A percentile compares a stretch with the other conserved stretches of the same genome.
Evolutionary conservation across 1,139 yeast genomes (phyloP).

Genomic region (Debaryomycetaceae sp.): DNA sequence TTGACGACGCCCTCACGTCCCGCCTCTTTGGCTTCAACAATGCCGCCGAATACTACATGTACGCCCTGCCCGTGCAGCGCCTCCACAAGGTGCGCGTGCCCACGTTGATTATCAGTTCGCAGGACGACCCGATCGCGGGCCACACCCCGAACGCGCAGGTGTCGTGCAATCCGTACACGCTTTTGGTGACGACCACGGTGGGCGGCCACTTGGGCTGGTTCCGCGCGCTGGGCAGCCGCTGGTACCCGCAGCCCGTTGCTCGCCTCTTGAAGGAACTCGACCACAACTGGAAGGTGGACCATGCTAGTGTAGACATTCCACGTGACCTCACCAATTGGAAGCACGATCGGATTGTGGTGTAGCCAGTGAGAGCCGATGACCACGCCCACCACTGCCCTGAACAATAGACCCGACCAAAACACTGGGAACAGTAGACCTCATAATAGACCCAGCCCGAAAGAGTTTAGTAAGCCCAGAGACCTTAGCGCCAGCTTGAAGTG

Average conservation of each 20-base stretch:
- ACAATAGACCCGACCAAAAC: too few relatives aligned
- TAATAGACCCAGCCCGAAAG: too few relatives aligned
- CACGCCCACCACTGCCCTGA: too few relatives aligned
- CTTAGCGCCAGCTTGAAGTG: conserved; percentile 11
- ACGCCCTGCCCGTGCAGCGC: conserved; percentile 53
- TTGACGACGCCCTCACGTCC: conserved; percentile 67
- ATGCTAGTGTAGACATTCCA: conserved; percentile 13
- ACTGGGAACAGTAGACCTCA: too few relatives aligned
- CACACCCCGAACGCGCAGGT: conserved; percentile 53
- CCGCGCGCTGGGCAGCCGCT: conserved; percentile 30
- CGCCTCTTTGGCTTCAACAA: conserved; percentile 61
- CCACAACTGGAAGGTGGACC: conserved; percentile 13
- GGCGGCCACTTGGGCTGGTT: conserved; percentile 84
- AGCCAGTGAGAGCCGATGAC: too few relatives aligned
- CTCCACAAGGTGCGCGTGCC: conserved; percentile 43
- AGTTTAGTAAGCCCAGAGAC: too few relatives aligned
- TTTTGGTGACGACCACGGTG: conserved; percentile 53
- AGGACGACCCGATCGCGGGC: conserved; percentile 54
- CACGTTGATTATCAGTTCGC: conserved; percentile 34
- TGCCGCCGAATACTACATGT: conserved; percentile 63
- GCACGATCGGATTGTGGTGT: conserved; percentile 17
- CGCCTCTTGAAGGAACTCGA: conserved; percentile 23
- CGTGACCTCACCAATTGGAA: conserved; percentile 19
- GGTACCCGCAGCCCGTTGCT: conserved; percentile 38
- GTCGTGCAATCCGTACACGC: conserved; percentile 54